Evolutionary conservation across 2,329 filamentous ascomycete genomes (phyloP), one percentile per base, ranked within the genome.

Genomic region (Xylariaceae sp.): DNA sequence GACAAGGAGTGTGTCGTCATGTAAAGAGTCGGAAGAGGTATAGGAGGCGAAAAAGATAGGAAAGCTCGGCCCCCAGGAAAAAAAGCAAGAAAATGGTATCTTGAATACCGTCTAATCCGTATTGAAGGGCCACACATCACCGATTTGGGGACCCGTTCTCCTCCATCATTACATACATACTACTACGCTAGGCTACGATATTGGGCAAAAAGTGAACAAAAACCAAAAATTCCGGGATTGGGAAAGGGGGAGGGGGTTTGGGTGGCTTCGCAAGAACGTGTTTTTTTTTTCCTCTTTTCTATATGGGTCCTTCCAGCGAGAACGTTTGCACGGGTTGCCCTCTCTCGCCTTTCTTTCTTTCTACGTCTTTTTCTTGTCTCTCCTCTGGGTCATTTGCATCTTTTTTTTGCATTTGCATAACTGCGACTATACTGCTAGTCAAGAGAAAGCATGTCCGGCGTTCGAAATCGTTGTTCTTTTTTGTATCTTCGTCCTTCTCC

Each of bases 1-100:
- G 72, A 84, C 60, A 83, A 82, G 72, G 80, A 83, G 56, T 85
- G 82, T 69, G 71, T 80, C 58, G 76, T 85, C 65, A 85, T 85
- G 82, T 85, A 72, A 42, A 42, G 23, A 42, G 78, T 62, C 56
- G 56, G 48, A 59, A 55, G 53, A 48, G 60, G 23, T 5, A 30
- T 52, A 45, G 55, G 13, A 23, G 56, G 58, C 9, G 53, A 23
- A 51, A 47, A 34, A 37, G 49, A 23, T 55, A 51, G 39, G 45
- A 56, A 56, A 34, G 30, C 17, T 13, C 18, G 17, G 53, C 56
- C 34, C 17, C 17, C 23, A 30, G 23, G 23, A 30, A 30, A 30
- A 30, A 5, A 30, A 5, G 4, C 4, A 5, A 30, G 39, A 8
- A 37, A 15, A 10, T 37, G 53, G 23, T 30, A 35, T 63, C 49